phyloP scores from a whole-genome alignment of 345 rosid genomes.

The Syzygium jambos region DNA sequence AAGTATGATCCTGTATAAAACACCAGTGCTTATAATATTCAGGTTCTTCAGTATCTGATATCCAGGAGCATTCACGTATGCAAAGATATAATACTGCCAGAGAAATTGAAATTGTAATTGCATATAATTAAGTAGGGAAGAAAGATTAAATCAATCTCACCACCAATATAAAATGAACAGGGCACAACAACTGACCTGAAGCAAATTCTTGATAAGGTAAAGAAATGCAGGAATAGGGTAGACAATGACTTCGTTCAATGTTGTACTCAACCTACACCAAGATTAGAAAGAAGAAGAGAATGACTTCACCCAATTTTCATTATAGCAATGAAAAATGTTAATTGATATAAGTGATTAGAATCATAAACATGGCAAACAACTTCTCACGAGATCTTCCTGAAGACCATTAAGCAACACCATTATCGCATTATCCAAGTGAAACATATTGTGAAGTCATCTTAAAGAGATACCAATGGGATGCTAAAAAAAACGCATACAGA shows the following conservation, averaged over 20 bases:
- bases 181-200: conserved; percentile 46
- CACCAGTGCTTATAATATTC: conserved; percentile 91
- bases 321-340: background rate
- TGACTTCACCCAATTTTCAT: background rate
- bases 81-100: conserved; percentile 93
- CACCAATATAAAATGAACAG: background rate
- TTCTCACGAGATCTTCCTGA: background rate
- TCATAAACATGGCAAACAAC: background rate
- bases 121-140: background rate
- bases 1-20: conserved; percentile 81
- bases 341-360: background rate
- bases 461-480: background rate
- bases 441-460: background rate
- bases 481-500: background rate
- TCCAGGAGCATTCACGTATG: conserved; percentile 95
- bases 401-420: background rate
- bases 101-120: conserved; percentile 5
- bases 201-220: conserved; percentile 94
- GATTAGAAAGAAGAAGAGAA: conserved; percentile 1
- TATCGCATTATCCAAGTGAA: background rate
- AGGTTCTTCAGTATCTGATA: conserved; percentile 97
- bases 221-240: conserved; percentile 91
- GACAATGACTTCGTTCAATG: conserved; percentile 76
- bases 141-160: background rate
- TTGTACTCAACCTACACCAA: conserved; percentile 72